phyloP scores from a whole-genome alignment of 495 filamentous ascomycete species.

The Tuber aestivum region DNA sequence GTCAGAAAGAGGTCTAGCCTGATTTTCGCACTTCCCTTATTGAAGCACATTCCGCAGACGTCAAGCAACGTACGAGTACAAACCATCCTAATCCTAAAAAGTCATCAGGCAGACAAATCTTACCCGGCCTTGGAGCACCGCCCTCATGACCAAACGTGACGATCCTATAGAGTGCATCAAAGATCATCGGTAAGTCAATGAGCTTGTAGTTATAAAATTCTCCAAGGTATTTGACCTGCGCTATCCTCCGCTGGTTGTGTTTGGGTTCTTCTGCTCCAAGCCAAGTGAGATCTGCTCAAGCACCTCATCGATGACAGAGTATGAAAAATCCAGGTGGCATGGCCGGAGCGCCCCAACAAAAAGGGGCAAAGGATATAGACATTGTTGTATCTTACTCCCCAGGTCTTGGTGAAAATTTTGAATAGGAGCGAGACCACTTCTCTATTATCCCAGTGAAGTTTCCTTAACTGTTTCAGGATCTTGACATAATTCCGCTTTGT shows the following conservation, averaged over 20 bases:
- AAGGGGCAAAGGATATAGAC: conserved; percentile 90
- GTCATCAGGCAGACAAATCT: conserved; percentile 75
- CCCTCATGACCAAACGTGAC: conserved; percentile 83
- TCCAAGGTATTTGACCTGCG: conserved; percentile 92
- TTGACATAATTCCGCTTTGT: conserved; percentile 91
- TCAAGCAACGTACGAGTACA: conserved; percentile 86
- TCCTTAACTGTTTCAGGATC: conserved; percentile 84
- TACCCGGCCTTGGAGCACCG: conserved; percentile 73
- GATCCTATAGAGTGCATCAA: conserved; percentile 91
- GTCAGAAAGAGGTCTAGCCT: conserved; percentile 97
- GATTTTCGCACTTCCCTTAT: conserved; percentile 86
- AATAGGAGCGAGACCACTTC: conserved; percentile 72
- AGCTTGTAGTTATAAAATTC: conserved; percentile 98
- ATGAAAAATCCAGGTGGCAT: conserved; percentile 85
- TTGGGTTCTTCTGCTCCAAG: conserved; percentile 92
- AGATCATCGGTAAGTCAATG: conserved; percentile 91
- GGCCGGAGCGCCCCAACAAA: conserved; percentile 78
- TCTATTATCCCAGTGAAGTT: conserved; percentile 92
- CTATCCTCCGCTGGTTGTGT: conserved; percentile 90
- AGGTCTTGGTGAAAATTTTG: conserved; percentile 90
- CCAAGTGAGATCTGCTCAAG: conserved; percentile 83
- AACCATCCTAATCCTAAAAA: conserved; percentile 90
- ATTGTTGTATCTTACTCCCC: conserved; percentile 95
- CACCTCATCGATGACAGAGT: conserved; percentile 80
- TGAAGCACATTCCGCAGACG: conserved; percentile 93